Percentiles rank a stretch among this genome's conserved stretches.
Conservation (phyloP, 139 green algal species). For the Picochlorum sp. region DNA sequence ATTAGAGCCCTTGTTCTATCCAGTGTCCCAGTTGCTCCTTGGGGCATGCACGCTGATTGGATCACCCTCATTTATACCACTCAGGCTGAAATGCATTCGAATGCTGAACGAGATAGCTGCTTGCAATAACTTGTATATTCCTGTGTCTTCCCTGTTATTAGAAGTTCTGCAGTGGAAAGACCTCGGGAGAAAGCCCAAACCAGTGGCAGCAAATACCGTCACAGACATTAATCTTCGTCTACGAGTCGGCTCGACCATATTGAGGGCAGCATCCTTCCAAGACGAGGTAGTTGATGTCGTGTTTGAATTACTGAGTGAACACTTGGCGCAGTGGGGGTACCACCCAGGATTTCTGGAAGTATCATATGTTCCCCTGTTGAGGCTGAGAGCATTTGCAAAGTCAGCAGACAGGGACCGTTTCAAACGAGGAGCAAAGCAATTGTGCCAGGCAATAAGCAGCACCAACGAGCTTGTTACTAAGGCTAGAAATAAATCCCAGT, state of each 20-base stretch:
- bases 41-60: conserved; percentile 74
- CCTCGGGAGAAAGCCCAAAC: conserved; percentile 30
- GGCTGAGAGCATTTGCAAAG: conserved; percentile 76
- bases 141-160: conserved; percentile 69
- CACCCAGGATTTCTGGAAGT: conserved; percentile 85
- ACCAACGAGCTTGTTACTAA: conserved; percentile 54
- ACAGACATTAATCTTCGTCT: conserved; percentile 49
- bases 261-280: conserved; percentile 56
- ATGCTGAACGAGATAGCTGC: conserved; percentile 39
- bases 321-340: conserved; percentile 71
- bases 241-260: conserved; percentile 40
- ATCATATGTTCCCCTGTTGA: conserved; percentile 47
- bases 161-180: conserved; percentile 74
- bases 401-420: conserved; percentile 67
- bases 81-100: conserved; percentile 62
- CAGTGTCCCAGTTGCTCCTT: conserved; percentile 65
- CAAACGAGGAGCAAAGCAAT: conserved; percentile 20
- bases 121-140: conserved; percentile 61
- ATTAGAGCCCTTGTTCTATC: conserved; percentile 81
- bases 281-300: conserved; percentile 68
- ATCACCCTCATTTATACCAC: conserved; percentile 81
- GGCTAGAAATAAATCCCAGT: conserved; percentile 55
- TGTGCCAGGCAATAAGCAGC: conserved; percentile 53
- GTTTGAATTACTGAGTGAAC: conserved; percentile 68
- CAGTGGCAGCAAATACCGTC: conserved; percentile 8